phyloP scores from a whole-genome alignment of 2,329 filamentous ascomycete genomes.

The Aspergillus bombycis region DNA sequence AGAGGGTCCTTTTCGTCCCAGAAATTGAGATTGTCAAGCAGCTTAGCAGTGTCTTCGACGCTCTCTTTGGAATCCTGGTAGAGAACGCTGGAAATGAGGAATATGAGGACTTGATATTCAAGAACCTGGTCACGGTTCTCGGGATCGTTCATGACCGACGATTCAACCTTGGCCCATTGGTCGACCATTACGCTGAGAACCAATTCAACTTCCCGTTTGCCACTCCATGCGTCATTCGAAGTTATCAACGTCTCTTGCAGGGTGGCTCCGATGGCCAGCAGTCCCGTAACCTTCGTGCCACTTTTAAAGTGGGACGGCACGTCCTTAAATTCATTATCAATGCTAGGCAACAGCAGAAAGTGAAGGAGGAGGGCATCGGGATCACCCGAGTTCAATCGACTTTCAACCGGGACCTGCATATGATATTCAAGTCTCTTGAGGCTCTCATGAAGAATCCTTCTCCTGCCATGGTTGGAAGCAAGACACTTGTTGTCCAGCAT shows the following conservation, averaged over 20 bases:
- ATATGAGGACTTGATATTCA: constrained; percentile 91
- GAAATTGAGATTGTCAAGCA: constrained; percentile 98
- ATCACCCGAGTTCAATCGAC: constrained; percentile 72
- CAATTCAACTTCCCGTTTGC: constrained; percentile 93
- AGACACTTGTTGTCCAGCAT: constrained; percentile 92
- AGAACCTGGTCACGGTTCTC: constrained; percentile 82
- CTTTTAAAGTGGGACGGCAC: constrained; percentile 92
- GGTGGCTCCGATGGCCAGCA: constrained; percentile 82
- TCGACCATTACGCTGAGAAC: constrained; percentile 86
- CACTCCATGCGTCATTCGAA: constrained; percentile 82
- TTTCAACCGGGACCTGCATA: constrained; percentile 81
- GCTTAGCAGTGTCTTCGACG: constrained; percentile 83
- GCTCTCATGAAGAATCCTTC: constrained; percentile 85
- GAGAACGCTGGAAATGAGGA: constrained; percentile 90
- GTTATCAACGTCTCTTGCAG: constrained; percentile 79
- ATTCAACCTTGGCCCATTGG: constrained; percentile 86
- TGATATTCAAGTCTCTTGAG: constrained; percentile 88
- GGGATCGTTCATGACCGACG: constrained; percentile 92
- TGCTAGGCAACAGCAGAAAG: constrained; percentile 80
- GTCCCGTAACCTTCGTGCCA: constrained; percentile 81
- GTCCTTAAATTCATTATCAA: constrained; percentile 95
- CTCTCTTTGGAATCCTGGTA: constrained; percentile 86
- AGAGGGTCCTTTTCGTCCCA: constrained; percentile 86
- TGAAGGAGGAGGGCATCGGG: constrained; percentile 85
- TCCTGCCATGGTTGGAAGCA: constrained; percentile 86